Evolutionary conservation across 2,329 filamentous ascomycete genomes (phyloP).

Genomic region (Claviceps cyperi): DNA sequence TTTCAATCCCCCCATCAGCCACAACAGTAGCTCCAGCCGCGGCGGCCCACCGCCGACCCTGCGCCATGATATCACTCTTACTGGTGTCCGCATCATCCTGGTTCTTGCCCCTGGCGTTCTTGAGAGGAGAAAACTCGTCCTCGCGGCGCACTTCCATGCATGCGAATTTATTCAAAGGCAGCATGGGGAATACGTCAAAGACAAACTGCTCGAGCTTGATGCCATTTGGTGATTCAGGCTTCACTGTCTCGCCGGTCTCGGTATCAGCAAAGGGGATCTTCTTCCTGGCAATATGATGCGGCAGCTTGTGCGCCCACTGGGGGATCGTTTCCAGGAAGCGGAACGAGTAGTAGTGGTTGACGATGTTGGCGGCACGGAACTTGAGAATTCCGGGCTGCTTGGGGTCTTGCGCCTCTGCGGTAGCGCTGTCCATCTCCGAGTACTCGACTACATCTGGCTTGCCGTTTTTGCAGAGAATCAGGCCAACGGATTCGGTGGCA

Average conservation of each 20-base stretch:
- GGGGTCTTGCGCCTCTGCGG: constrained; percentile 76
- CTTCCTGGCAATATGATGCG: constrained; percentile 93
- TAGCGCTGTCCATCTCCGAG: constrained; percentile 82
- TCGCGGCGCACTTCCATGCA: constrained; percentile 92
- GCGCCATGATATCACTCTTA: constrained; percentile 74
- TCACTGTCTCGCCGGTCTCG: constrained; percentile 63
- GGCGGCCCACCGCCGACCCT: constrained; percentile 76
- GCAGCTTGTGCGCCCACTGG: constrained; percentile 69
- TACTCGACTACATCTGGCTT: constrained; percentile 97
- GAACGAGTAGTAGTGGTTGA: constrained; percentile 99
- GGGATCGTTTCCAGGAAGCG: constrained; percentile 84
- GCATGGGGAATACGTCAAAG: constrained; percentile 91
- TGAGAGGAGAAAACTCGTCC: constrained; percentile 95
- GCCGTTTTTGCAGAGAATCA: constrained; percentile 90
- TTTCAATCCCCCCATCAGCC: constrained; percentile 62
- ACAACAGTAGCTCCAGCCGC: constrained; percentile 63
- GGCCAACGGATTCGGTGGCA: constrained; percentile 85
- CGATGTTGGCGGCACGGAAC: constrained; percentile 96
- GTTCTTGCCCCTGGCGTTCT: constrained; percentile 73
- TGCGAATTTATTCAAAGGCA: constrained; percentile 77
- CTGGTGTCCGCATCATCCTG: constrained; percentile 93
- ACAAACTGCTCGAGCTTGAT: constrained; percentile 99
- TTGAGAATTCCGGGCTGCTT: constrained; percentile 72
- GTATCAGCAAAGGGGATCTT: constrained; percentile 85
- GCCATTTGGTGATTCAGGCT: constrained; percentile 89